A percentile compares a stretch with the other conserved stretches of the same genome.
These are phyloP conservation scores for Amylocarpus encephaloides DNA, from an alignment of 2,329 filamentous ascomycete species.

Conservation along the genomic window DNA sequence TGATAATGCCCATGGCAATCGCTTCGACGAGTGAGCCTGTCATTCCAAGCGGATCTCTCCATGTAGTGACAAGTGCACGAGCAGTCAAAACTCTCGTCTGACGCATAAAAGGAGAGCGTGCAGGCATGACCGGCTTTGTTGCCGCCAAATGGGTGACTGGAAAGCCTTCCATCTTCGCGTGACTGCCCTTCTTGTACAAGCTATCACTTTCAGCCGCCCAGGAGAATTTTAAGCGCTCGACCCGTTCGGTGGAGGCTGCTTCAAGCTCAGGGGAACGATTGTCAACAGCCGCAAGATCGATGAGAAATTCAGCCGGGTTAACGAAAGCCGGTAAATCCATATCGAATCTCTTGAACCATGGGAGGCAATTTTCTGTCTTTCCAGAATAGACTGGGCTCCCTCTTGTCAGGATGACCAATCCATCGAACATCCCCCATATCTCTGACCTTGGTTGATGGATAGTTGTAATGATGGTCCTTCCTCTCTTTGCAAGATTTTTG, in stretches of 20 bases:
- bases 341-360: conserved; percentile 57
- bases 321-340: conserved; percentile 63
- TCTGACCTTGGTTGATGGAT: conserved; percentile 75
- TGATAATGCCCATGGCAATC: conserved; percentile 62
- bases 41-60: conserved; percentile 73
- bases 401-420: conserved; percentile 60
- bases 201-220: conserved; percentile 44
- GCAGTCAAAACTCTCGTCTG: conserved; percentile 62
- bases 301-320: conserved; percentile 71
- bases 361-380: conserved; percentile 47
- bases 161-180: conserved; percentile 9
- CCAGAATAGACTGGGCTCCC: conserved; percentile 66
- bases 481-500: conserved; percentile 60
- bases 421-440: conserved; percentile 73
- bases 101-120: conserved; percentile 50
- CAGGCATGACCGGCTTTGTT: background rate
- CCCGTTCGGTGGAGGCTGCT: conserved; percentile 48
- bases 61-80: conserved; percentile 64
- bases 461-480: conserved; percentile 65
- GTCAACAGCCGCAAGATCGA: conserved; percentile 69
- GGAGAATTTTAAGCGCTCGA: conserved; percentile 52
- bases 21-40: conserved; percentile 64
- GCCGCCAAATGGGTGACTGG: background rate
- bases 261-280: conserved; percentile 64
- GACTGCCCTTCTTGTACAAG: conserved; percentile 13